Evolutionary conservation across 75 land plant species (phyloP), one percentile per base, ranked within the genome.

Genomic region (Selaginella tamariscina): DNA sequence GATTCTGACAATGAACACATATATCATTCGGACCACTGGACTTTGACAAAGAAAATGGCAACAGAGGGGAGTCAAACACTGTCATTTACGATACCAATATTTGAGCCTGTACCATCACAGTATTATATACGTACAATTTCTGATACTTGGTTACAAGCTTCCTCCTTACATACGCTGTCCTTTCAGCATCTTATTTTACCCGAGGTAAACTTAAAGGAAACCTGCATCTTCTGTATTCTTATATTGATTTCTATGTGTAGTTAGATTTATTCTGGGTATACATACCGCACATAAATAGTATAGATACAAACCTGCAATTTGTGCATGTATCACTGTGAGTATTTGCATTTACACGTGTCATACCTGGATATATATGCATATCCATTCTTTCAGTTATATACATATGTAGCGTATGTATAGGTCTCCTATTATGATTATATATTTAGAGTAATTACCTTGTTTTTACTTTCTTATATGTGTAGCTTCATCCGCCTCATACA

Each of bases 1-100:
- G 98, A 94, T 77, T 87, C 96, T 30, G 91, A 94, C 33, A 94
- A 87, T 79, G 98, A 94, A 64, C 86, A 85, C 64, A 94, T 94
- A 26, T 94, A 94, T 68, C 91, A 94, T 79, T 87, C 91, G 24
- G 98, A 94, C 70, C 82, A 85, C 60, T 89, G 85, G 57, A 79
- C 79, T 2, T 65, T 94, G 84, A 80, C 86, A 13, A 94, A 81
- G 74, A 77, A 74, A 73, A 90, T 83, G 91, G 83, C 89, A 55
- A 78, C 74, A 62, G 86, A 77, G 29, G 96, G 88, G 54, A 78
- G 83, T 32, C 98, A 90, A 30, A 87, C 84, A 64, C 68, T 94
- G 1, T 74, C 86, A 5, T 94, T 94, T 32, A 90, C 96, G 2
- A 84, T 94, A 27, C 98, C 98, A 30, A 90, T 94, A 54, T 94